Base-by-base conservation (phyloP, 495 filamentous ascomycete genomes). In the Poronia punctata region DNA sequence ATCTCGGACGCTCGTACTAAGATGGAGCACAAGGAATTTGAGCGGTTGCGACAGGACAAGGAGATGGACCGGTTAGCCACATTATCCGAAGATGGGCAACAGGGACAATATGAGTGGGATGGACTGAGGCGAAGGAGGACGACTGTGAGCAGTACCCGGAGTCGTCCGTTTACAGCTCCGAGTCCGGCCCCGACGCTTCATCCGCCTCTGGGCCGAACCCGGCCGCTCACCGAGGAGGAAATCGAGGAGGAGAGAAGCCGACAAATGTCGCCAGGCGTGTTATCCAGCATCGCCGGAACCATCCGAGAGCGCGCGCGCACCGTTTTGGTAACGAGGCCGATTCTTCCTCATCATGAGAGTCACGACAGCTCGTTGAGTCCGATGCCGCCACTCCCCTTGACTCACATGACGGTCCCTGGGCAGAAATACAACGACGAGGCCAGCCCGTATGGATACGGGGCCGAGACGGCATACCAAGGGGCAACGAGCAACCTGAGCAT, bases 131-230 rank as follows among this genome's bases (percentile, higher is more conserved):
- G 92, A 43, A 78, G 92, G 37, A 84, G 79, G 54, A 97, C 92
- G 7, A 70, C 81, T 8, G 41, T 81, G 26, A 71, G 72, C 14
- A 71, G 73, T 49, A 53, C 49, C 11, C 50, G 55, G 36, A 62
- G 49, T 43, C 65, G 58, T 32, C 50, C 60, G 26, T 54, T 57
- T 39, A 59, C 59, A 18, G 53, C 55, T 37, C 59, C 55, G 16
- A 58, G 50, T 30, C 59, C 61, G 6, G 59, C 57, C 9, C 56
- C 60, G 10, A 65, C 67, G 6, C 80, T 75, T 2, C 83, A 92
- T 48, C 88, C 86, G 12, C 92, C 92, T 1, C 63, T 94, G 5
- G 90, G 92, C 9, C 92, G 95, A 82, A 81, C 88, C 0, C 78
- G 76, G 20, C 87, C 96, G 61, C 89, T 88, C 0, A 78, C 73